Evolutionary conservation across 2,329 filamentous ascomycete species (phyloP).

Genomic region (Ophiostoma sp.): DNA sequence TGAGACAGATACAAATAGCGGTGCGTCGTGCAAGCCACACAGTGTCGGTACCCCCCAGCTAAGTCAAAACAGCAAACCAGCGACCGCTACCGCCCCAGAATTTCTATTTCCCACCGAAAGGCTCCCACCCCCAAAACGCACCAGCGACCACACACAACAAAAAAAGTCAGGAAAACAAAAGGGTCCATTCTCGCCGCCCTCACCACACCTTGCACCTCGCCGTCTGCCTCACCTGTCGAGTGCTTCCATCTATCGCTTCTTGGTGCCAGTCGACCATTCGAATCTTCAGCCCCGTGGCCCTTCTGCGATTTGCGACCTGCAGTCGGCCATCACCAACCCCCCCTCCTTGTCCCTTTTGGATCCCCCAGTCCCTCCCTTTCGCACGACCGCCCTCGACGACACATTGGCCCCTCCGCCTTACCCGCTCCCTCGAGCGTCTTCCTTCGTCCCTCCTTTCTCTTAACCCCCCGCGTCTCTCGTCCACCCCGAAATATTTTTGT

Average conservation of each 20-base stretch:
- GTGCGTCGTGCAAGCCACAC: background rate
- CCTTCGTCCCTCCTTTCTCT: background rate
- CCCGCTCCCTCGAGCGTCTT: background rate
- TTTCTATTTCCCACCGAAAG: background rate
- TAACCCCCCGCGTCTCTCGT: background rate
- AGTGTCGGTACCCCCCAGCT: background rate
- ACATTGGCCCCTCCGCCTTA: background rate
- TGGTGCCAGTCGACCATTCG: background rate
- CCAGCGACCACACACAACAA: slow-evolving; percentile 11
- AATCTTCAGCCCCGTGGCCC: background rate
- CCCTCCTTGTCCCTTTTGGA: background rate
- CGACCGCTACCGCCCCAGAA: background rate
- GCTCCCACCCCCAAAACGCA: background rate
- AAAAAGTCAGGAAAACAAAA: slow-evolving; percentile 9
- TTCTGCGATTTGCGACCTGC: slow-evolving; percentile 11
- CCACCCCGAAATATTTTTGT: background rate
- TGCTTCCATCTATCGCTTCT: background rate
- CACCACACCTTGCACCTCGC: background rate
- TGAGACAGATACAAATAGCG: background rate
- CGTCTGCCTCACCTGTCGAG: background rate
- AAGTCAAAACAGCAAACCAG: background rate
- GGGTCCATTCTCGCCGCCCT: background rate
- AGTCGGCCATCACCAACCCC: background rate
- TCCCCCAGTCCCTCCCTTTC: background rate
- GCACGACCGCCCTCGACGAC: slow-evolving; percentile 6